Evolutionary conservation across 805 yeast species (phyloP), one percentile per base, ranked within the genome.

Genomic region (Starmerella vitae): DNA sequence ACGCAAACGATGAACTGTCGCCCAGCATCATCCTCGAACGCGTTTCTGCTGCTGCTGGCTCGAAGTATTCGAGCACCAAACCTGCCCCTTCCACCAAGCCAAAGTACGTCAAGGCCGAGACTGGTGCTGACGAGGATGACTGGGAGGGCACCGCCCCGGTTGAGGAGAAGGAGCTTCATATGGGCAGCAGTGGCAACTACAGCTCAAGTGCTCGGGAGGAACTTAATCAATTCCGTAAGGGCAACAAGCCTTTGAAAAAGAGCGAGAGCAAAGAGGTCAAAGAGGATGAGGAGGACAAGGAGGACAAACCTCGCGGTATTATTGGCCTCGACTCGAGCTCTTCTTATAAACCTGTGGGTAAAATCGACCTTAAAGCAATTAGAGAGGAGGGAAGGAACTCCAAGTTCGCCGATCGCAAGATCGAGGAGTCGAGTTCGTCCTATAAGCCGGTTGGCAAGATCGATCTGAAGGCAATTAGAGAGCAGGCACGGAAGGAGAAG

Each of bases 11-110:
- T 54, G 98, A 91, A 59, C 68, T 93, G 57, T 81, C 83, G 51
- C 79, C 80, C 32, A 68, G 68, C 20, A 93, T 80, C 43, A 71
- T 91, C 42, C 59, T 84, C 49, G 67, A 73, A 32, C 76, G 83
- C 47, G 76, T 91, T 35, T 76, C 82, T 47, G 79, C 83, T 49
- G 95, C 97, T 25, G 81, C 97, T 2, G 98, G 98, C 52, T 94
- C 98, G 14, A 76, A 94, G 55, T 91, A 91, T 63, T 77, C 91
- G 4, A 55, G 30, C 27, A 35, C 43, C 34, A 46, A 45, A 47
- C 64, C 49, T 33, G 52, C 51, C 42, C 46, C 46, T 8, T 25
- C 50, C 28, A 50, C 55, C 9, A 51, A 61, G 47, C 59, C 61
- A 47, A 41, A 48, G 36, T 62, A 61, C 45, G 53, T 52, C n/a